Evolutionary conservation across 768 basidiomycete genomes (phyloP).

Genomic region (Gloeopeniophorella convolvens): DNA sequence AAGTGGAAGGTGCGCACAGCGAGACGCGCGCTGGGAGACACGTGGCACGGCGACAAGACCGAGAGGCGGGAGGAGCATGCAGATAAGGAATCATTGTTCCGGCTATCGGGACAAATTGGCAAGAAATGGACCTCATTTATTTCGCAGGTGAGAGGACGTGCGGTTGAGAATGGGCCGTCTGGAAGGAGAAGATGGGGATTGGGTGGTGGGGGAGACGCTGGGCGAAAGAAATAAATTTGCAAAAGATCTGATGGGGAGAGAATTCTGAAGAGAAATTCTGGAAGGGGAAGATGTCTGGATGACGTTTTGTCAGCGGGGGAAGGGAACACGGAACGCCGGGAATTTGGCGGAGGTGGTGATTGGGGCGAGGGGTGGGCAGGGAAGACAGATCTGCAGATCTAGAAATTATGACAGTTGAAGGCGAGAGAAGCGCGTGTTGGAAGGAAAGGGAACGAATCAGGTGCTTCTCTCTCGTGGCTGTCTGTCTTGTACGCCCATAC

Average conservation of each 20-base stretch:
- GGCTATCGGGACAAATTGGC: conserved; percentile 15
- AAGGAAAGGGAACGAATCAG: conserved; percentile 21
- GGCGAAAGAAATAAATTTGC: conserved; percentile 20
- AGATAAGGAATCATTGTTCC: conserved; percentile 16
- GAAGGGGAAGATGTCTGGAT: conserved; percentile 22
- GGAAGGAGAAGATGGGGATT: conserved; percentile 22
- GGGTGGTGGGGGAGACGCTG: conserved; percentile 13
- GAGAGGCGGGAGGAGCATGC: conserved; percentile 1
- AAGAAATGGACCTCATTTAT: conserved; percentile 13
- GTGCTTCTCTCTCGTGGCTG: conserved; percentile 22
- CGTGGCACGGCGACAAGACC: conserved; percentile 16
- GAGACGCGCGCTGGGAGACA: conserved; percentile 11
- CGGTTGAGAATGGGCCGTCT: conserved; percentile 13
- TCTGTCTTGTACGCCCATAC: conserved; percentile 4
- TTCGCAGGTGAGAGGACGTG: conserved; percentile 14
- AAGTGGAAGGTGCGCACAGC: conserved; percentile 5
- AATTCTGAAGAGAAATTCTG: conserved; percentile 18
- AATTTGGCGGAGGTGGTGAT: conserved; percentile 18
- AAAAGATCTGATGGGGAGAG: conserved; percentile 21
- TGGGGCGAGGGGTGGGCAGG: conserved; percentile 3
- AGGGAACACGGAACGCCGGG: conserved; percentile 22
- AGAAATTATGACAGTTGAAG: conserved; percentile 8
- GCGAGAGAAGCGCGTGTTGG: conserved; percentile 10
- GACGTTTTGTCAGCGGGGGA: conserved; percentile 26
- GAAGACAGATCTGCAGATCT: conserved; percentile 3